Base-by-base conservation (phyloP, 2,329 filamentous ascomycete genomes). In the Corinectria fuckeliana region DNA sequence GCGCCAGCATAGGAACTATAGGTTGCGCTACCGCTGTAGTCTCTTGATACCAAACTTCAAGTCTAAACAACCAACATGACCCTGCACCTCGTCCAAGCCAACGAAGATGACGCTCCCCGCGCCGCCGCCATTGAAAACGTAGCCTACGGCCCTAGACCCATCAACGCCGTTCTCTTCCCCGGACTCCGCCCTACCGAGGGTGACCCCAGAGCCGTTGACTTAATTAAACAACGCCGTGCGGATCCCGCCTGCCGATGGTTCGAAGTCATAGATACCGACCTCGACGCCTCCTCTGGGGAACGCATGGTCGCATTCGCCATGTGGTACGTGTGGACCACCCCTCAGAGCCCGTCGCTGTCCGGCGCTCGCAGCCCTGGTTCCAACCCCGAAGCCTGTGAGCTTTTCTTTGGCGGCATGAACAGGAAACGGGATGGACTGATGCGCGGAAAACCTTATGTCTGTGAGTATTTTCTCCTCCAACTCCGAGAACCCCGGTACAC, bases 81-180 rank as follows among this genome's bases (percentile, higher is more conserved):
- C 41, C 76, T 81, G 23, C 61, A 74, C 65, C 63, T 79, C 13
- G 65, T 72, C 8, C 66, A 68, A 20, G 76, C 76, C 16, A 72
- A 63, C 5, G 73, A 71, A 39, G 70, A 70, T 34, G 79, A 81
- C 64, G 74, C 75, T 18, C 52, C 56, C 25, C 76, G 75, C 25
- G 67, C 72, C 30, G 71, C 72, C 16, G 67, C 73, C 47, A 77
- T 81, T 41, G 78, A 81, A 64, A 60, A 47, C 14, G 65, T 60
- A 3, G 79, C 79, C 16, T 79, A 78, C 57, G 71, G 66, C 1
- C 65, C 69, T 8, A 75, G 69, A 38, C 63, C 72, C 10, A 65
- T 76, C 50, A 72, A 65, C 48, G 14, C 49, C 2, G 63, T 76
- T 16, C 69, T 82, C 1, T 77, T 72, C 49, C 72, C 74, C 1